phyloP scores from a whole-genome alignment of 2,329 filamentous ascomycete species.

The Fusarium sp. region DNA sequence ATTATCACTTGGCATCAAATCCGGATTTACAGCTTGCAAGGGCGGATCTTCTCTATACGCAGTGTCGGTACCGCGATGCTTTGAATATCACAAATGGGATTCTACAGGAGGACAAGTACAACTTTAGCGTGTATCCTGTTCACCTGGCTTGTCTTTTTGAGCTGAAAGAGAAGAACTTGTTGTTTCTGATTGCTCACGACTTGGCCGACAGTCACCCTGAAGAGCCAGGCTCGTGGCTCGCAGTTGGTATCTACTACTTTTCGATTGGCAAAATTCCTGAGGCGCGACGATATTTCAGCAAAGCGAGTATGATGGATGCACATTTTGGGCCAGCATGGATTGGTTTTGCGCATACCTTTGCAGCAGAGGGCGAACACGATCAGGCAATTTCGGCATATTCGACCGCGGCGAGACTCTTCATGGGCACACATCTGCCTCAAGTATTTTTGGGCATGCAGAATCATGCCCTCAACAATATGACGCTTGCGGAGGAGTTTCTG shows the following conservation, averaged over 20 bases:
- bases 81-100: constrained; percentile 86
- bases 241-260: constrained; percentile 95
- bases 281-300: constrained; percentile 94
- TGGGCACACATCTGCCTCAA: constrained; percentile 95
- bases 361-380: constrained; percentile 96
- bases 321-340: constrained; percentile 99
- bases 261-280: constrained; percentile 90
- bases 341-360: constrained; percentile 97
- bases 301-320: constrained; percentile 96
- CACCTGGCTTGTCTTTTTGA: constrained; percentile 93
- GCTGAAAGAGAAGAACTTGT: constrained; percentile 83
- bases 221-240: constrained; percentile 92
- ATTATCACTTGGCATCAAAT: constrained; percentile 88
- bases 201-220: constrained; percentile 91
- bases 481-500: constrained; percentile 91
- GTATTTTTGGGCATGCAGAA: constrained; percentile 99
- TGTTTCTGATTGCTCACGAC: constrained; percentile 93
- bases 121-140: constrained; percentile 88
- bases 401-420: constrained; percentile 92
- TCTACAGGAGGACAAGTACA: constrained; percentile 85
- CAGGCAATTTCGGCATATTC: constrained; percentile 98
- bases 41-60: constrained; percentile 91
- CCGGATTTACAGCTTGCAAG: constrained; percentile 90
- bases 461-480: constrained; percentile 94
- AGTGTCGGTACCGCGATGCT: constrained; percentile 92